Conservation (phyloP, 306 rosid genomes). For the Prunus persica region Prunus_persica_NCBIv2 NC_034010.1:21875001-21875500, state of each 20-base stretch:
- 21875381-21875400: constrained; percentile 79
- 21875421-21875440: constrained; percentile 39
- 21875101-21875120: constrained; percentile 30
- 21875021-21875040: not conserved
- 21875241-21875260: not conserved
- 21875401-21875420: constrained; percentile 38
- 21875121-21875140: constrained; percentile 78
- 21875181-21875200: not conserved
- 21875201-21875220: not conserved
- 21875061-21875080: constrained; percentile 8
- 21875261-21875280: constrained; percentile 65
- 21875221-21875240: not conserved
- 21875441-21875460: constrained; percentile 54
- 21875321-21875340: constrained; percentile 82
- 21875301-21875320: constrained; percentile 86
- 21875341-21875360: constrained; percentile 77
- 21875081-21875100: constrained; percentile 22
- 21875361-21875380: constrained; percentile 85
- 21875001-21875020: not conserved
- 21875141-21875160: constrained; percentile 92
- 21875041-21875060: not conserved
- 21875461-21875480: constrained; percentile 66
- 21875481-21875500: constrained; percentile 93
- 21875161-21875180: constrained; percentile 51
- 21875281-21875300: constrained; percentile 69